Evolutionary conservation across 441 rosid species (phyloP).

Genomic region (Euphorbia neoarborescens): DNA sequence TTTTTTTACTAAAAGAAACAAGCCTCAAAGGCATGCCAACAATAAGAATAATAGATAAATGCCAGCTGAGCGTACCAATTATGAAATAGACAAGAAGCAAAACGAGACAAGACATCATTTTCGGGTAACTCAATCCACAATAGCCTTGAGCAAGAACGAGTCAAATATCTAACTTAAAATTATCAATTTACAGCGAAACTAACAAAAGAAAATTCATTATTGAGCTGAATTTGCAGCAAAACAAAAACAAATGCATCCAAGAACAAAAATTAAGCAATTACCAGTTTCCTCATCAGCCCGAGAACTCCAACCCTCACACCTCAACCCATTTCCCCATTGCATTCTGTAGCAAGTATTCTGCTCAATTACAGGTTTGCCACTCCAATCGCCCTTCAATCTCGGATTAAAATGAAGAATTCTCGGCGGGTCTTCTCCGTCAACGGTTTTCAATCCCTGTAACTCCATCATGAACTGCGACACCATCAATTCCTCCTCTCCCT

Average conservation of each 20-base stretch:
- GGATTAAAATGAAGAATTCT: constrained; percentile 87
- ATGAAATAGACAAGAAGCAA: not conserved
- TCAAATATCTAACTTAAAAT: not conserved
- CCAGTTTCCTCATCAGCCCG: constrained; percentile 76
- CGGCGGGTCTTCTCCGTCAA: constrained; percentile 94
- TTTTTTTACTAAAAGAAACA: not conserved
- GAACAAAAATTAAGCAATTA: constrained; percentile 24
- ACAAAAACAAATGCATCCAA: too few relatives aligned
- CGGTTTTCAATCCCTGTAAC: constrained; percentile 69
- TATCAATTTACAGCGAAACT: not conserved
- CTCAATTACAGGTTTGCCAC: constrained; percentile 85
- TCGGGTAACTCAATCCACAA: not conserved
- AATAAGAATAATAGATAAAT: not conserved
- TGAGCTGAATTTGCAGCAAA: not conserved
- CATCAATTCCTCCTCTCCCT: constrained; percentile 52
- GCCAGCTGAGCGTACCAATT: not conserved
- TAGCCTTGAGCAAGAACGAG: not conserved
- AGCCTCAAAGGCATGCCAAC: not conserved
- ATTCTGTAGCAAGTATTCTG: constrained; percentile 89
- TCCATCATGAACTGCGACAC: constrained; percentile 91
- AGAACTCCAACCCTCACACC: constrained; percentile 81
- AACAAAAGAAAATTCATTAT: not conserved
- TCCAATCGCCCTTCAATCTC: constrained; percentile 90
- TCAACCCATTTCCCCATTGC: constrained; percentile 83
- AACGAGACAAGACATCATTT: constrained; percentile 6